Conservation (phyloP, 208 protist species). For the Trypanosoma boissoni region DNA sequence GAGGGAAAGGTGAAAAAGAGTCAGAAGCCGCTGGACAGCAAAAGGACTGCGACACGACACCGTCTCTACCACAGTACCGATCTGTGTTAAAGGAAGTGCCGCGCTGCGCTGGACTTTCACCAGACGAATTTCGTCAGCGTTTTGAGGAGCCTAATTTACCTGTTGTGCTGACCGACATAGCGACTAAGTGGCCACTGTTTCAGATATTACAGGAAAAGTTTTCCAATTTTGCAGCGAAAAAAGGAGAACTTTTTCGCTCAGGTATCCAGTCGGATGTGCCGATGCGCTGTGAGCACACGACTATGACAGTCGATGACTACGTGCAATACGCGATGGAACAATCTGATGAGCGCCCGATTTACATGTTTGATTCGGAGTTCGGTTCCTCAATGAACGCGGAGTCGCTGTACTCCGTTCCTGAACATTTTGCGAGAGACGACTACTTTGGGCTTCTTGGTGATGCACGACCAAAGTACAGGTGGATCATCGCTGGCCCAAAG, state of each 20-base stretch:
- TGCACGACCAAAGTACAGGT: slow-evolving; percentile 79
- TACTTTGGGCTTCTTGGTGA: slow-evolving; percentile 74
- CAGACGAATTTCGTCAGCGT: slow-evolving; percentile 57
- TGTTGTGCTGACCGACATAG: slow-evolving; percentile 74
- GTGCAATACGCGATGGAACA: slow-evolving; percentile 75
- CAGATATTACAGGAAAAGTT: slow-evolving; percentile 69
- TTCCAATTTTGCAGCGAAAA: slow-evolving; percentile 53
- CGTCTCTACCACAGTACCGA: slow-evolving; percentile 32
- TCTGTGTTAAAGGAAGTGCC: slow-evolving; percentile 63
- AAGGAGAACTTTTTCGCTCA: slow-evolving; percentile 36
- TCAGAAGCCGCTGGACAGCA: slow-evolving; percentile 18
- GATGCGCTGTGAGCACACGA: slow-evolving; percentile 87
- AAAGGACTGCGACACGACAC: neutral
- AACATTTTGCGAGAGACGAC: slow-evolving; percentile 78
- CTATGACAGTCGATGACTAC: slow-evolving; percentile 83
- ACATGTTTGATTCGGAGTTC: slow-evolving; percentile 91
- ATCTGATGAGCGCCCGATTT: slow-evolving; percentile 85
- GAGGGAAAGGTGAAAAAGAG: neutral
- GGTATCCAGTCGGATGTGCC: slow-evolving; percentile 38
- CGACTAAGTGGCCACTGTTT: slow-evolving; percentile 80
- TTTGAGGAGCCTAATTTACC: slow-evolving; percentile 73
- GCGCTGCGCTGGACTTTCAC: slow-evolving; percentile 46
- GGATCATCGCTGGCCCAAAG: slow-evolving; percentile 85
- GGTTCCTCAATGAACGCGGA: slow-evolving; percentile 49
- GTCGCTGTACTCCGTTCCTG: slow-evolving; percentile 73